Conservation (phyloP, 1,284 basidiomycete species). For the Flammula alnicola region DNA sequence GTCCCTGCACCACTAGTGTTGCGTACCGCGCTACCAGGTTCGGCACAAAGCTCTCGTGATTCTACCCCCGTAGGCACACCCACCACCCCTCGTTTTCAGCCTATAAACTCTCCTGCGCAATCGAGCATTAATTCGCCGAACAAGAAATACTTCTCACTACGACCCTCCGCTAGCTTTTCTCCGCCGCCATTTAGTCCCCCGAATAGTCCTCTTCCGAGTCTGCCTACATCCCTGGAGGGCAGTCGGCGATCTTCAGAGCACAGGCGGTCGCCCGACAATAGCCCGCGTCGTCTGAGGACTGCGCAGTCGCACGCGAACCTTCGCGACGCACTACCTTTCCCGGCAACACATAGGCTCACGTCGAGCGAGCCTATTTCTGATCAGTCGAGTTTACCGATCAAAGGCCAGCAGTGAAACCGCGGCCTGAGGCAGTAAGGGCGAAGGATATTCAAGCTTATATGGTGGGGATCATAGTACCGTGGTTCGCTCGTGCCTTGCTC, state of each 20-base stretch:
- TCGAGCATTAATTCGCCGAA: slow-evolving; percentile 28
- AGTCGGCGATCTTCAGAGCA: slow-evolving; percentile 4
- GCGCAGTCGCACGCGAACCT: slow-evolving; percentile 25
- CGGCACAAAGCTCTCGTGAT: slow-evolving; percentile 41
- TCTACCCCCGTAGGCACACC: slow-evolving; percentile 48
- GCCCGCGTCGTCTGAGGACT: slow-evolving; percentile 13
- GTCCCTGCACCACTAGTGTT: slow-evolving; percentile 44
- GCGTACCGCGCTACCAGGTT: slow-evolving; percentile 36
- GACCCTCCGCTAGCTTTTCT: slow-evolving; percentile 22
- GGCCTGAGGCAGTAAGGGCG: slow-evolving; percentile 17
- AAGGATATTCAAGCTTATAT: slow-evolving; percentile 21
- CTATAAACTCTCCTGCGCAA: slow-evolving; percentile 27
- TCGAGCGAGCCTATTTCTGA: slow-evolving; percentile 40
- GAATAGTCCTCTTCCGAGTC: slow-evolving; percentile 33
- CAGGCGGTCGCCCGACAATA: slow-evolving; percentile 4
- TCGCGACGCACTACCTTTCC: slow-evolving; percentile 29
- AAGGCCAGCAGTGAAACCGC: slow-evolving; percentile 20
- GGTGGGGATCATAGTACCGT: slow-evolving; percentile 10
- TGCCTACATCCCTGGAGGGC: slow-evolving; percentile 25
- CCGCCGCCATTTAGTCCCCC: slow-evolving; percentile 34
- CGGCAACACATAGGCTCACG: slow-evolving; percentile 41
- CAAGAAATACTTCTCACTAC: slow-evolving; percentile 31
- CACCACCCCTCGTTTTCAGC: slow-evolving; percentile 34
- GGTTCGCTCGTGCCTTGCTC: slow-evolving; percentile 12
- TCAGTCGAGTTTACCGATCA: slow-evolving; percentile 24